phyloP scores from a whole-genome alignment of 2,329 filamentous ascomycete species.

The Penicillium sp. region DNA sequence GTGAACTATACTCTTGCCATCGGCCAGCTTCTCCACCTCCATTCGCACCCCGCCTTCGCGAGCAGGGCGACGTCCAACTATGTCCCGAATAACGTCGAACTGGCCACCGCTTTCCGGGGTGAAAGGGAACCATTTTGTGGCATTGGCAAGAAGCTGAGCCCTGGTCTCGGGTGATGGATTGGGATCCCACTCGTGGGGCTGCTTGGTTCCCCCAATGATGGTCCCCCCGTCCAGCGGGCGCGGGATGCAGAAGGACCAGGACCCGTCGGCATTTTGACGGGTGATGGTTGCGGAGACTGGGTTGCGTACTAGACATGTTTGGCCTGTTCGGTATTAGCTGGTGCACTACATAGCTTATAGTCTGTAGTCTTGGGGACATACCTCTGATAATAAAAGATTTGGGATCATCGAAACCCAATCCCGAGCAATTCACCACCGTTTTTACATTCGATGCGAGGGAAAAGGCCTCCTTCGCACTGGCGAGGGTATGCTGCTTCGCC shows the following conservation, averaged over 20 bases:
- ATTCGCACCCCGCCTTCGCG: conserved; percentile 56
- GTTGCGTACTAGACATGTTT: conserved; percentile 54
- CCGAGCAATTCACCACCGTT: conserved; percentile 52
- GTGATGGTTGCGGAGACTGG: conserved; percentile 56
- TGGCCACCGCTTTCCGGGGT: conserved; percentile 37
- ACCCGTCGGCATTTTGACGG: conserved; percentile 65
- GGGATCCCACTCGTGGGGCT: conserved; percentile 60
- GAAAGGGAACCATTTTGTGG: conserved; percentile 47
- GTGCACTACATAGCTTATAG: not conserved
- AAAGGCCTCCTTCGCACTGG: conserved; percentile 43
- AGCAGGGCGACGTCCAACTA: conserved; percentile 51
- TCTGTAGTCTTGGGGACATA: conserved; percentile 18
- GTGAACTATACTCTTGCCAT: conserved; percentile 49
- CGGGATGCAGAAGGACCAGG: conserved; percentile 67
- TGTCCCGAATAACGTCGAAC: conserved; percentile 51
- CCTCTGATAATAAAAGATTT: conserved; percentile 50
- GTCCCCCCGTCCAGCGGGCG: conserved; percentile 66
- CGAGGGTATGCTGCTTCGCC: conserved; percentile 32
- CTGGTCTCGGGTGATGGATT: conserved; percentile 55
- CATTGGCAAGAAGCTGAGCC: conserved; percentile 51
- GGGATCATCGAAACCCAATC: conserved; percentile 48
- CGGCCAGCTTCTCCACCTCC: conserved; percentile 51
- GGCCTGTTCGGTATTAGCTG: conserved; percentile 34
- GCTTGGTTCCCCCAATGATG: conserved; percentile 69
- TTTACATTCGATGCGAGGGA: conserved; percentile 36